These are phyloP conservation scores for Botrytis fabae DNA, from an alignment of 2,329 filamentous ascomycete species.

Conservation along the genomic window DNA sequence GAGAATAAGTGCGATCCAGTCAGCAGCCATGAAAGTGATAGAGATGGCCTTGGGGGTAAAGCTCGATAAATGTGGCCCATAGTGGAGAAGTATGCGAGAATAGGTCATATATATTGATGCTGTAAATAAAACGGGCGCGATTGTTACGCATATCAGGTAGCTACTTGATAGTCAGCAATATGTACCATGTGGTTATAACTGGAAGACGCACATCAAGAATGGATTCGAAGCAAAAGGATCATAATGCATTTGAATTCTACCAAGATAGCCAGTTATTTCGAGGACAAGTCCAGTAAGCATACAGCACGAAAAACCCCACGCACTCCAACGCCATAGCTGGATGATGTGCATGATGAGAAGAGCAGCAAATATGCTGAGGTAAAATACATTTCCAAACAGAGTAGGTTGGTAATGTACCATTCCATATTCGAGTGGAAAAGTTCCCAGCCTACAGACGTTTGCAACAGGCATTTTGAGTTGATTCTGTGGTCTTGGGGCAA, in stretches of 20 bases:
- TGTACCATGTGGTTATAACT: neutral
- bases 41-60: constrained; percentile 53
- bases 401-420: neutral
- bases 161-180: constrained; percentile 39
- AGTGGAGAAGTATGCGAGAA: constrained; percentile 55
- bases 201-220: constrained; percentile 31
- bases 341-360: constrained; percentile 31
- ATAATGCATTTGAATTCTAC: constrained; percentile 39
- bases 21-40: constrained; percentile 48
- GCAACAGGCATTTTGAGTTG: neutral
- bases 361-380: constrained; percentile 27
- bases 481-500: neutral
- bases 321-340: constrained; percentile 47
- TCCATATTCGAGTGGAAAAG: neutral
- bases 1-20: constrained; percentile 57
- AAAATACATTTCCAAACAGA: constrained; percentile 19
- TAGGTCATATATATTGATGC: constrained; percentile 60
- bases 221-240: constrained; percentile 29
- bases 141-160: constrained; percentile 56
- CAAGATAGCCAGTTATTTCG: constrained; percentile 59
- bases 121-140: constrained; percentile 52
- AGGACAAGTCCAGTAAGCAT: constrained; percentile 54
- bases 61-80: constrained; percentile 49
- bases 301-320: constrained; percentile 56
- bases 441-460: neutral